These are phyloP conservation scores for Citrus unshiu DNA, from an alignment of 345 rosid genomes.

Conservation along the genomic window DNA sequence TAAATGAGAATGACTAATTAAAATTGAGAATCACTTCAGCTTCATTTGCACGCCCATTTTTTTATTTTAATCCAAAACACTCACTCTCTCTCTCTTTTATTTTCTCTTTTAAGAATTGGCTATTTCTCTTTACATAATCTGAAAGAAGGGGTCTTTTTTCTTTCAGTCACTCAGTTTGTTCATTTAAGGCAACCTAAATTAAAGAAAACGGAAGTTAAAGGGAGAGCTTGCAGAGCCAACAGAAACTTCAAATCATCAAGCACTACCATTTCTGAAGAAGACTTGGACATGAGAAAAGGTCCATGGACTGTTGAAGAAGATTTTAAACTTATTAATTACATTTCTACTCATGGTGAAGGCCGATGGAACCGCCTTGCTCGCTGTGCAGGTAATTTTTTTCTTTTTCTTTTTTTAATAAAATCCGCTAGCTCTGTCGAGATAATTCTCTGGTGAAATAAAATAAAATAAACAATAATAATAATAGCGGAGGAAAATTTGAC, in stretches of 20 bases:
- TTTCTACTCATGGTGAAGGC: conserved; percentile 78
- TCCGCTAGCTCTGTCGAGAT: too few species aligned
- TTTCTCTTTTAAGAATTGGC: conserved; percentile 19
- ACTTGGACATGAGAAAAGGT: conserved; percentile 63
- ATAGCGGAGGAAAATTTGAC: conserved; percentile 29
- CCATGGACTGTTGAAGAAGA: conserved; percentile 97
- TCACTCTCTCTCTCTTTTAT: conserved; percentile 26
- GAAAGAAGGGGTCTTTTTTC: background rate
- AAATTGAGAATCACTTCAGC: too few species aligned
- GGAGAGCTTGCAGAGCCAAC: too few species aligned
- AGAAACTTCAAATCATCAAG: too few species aligned
- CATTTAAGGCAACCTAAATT: conserved; percentile 10
- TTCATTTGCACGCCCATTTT: background rate
- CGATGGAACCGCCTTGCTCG: conserved; percentile 92
- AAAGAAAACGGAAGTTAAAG: conserved; percentile 42
- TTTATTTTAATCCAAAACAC: conserved; percentile 23
- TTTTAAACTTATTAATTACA: conserved; percentile 72
- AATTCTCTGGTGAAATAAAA: too few species aligned
- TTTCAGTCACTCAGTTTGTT: conserved; percentile 29
- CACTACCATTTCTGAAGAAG: conserved; percentile 45
- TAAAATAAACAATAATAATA: background rate
- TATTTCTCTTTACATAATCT: background rate
- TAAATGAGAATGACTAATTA: too few species aligned
- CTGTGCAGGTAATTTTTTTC: conserved; percentile 54
- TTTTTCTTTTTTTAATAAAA: too few species aligned